Evolutionary conservation across 108 stramenopile genomes (phyloP), one percentile per base, ranked within the genome.

Genomic region (Seminavis robusta): DNA sequence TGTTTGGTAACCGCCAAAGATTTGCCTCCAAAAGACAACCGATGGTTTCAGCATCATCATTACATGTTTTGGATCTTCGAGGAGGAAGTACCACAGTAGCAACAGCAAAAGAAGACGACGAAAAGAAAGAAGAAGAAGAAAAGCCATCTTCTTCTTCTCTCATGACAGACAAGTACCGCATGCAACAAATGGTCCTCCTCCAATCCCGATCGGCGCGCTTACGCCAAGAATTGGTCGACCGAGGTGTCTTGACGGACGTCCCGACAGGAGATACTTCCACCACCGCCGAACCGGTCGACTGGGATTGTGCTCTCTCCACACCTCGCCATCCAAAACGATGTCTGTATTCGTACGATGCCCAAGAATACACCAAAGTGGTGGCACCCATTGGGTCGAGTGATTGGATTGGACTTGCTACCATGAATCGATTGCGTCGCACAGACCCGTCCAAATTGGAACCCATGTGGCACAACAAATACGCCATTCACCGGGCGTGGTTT

Each of bases 381-480:
- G 83, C 82, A 0, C 92, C 92, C 0, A 16, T 72, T 9, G 86
- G 70, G 9, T 76, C 77, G 0, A 56, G 44, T 24, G 67, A 87
- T 56, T 94, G 83, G 81, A 90, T 94, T 31, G 74, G 82, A 11
- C 59, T 94, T 3, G 34, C 65, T 6, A 69, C 86, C 15, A 52
- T 94, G 48, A 94, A 90, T 67, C 77, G 84, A 42, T 66, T 90
- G 38, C 81, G 92, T 13, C 77, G 92, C 1, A 82, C 70, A 0
- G 92, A 94, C 74, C 83, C 86, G 13, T 67, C 83, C 59, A 94
- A 94, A 56, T 88, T 94, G 3, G 88, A 94, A 61, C 80, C 84
- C 25, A 88, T 94, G 84, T 94, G 92, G 92, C 84, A 86, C 57
- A 72, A 71, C 17, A 67, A 77, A 47, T 94, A 90, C 57, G 65